These are phyloP conservation scores for Neoscytalidium dimidiatum DNA, from an alignment of 2,329 filamentous ascomycete species.

Conservation along the genomic window DNA sequence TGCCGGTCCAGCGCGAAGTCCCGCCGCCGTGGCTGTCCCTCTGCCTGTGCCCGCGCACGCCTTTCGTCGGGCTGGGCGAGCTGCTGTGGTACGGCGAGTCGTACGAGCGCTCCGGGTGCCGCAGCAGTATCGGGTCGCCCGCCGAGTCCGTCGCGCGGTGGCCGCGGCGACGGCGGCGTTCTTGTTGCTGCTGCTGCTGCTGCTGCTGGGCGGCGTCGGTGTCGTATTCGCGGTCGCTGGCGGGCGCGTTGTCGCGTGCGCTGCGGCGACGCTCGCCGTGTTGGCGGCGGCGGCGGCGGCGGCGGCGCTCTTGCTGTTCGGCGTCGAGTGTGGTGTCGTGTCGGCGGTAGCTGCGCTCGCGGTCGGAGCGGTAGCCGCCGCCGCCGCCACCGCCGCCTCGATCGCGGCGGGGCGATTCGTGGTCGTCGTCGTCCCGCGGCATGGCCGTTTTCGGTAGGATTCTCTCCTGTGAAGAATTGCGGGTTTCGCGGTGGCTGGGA, in stretches of 20 bases:
- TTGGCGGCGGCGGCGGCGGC: constrained; percentile 21
- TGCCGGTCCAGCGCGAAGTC: background rate
- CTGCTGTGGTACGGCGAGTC: constrained; percentile 18
- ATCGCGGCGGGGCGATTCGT: constrained; percentile 26
- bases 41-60: background rate
- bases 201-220: background rate
- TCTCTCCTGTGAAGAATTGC: too few relatives aligned
- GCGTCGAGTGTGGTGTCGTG: too few relatives aligned
- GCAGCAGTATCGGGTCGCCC: constrained; percentile 24
- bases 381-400: constrained; percentile 21
- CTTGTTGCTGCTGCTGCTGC: background rate
- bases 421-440: constrained; percentile 14
- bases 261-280: constrained; percentile 21
- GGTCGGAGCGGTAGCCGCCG: constrained; percentile 25
- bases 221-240: constrained; percentile 26
- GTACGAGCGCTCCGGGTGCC: constrained; percentile 15
- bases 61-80: constrained; percentile 10
- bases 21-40: background rate
- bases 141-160: constrained; percentile 44
- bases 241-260: background rate
- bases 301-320: background rate
- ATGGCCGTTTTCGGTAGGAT: too few relatives aligned
- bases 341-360: constrained; percentile 25
- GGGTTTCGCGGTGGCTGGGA: too few relatives aligned
- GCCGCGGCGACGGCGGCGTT: constrained; percentile 30